These are phyloP conservation scores for Centella asiatica DNA, from an alignment of 129 eudicot species.

Conservation along the genomic window DNA sequence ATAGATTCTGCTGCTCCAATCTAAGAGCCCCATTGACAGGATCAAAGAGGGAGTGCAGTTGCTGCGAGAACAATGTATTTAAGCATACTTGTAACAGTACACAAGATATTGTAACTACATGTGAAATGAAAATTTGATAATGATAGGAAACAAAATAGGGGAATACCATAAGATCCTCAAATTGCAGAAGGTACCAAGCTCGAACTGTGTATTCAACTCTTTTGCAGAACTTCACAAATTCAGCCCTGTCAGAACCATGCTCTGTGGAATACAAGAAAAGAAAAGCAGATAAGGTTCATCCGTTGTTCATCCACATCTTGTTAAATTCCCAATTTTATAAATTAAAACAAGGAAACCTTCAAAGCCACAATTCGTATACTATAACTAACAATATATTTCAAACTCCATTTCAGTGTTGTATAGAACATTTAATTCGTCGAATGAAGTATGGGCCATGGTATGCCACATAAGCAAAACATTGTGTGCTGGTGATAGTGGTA, in stretches of 20 bases:
- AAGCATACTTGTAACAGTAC: neutral
- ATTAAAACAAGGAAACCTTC: too few relatives aligned
- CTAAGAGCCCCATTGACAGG: conserved; percentile 73
- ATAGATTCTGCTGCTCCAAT: conserved; percentile 74
- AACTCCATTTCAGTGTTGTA: too few relatives aligned
- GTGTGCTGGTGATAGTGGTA: too few relatives aligned
- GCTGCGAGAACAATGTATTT: conserved; percentile 35
- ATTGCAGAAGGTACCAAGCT: conserved; percentile 91
- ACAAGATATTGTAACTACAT: neutral
- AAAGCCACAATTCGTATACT: too few relatives aligned
- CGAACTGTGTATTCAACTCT: conserved; percentile 87
- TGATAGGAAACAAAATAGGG: neutral
- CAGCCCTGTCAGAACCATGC: conserved; percentile 69
- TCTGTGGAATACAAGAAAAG: conserved; percentile 44
- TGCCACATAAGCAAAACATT: too few relatives aligned
- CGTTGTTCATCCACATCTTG: neutral
- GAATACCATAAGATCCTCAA: conserved; percentile 94
- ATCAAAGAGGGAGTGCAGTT: conserved; percentile 84
- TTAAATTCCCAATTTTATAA: too few relatives aligned
- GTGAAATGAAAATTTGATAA: neutral
- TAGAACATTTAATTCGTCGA: too few relatives aligned
- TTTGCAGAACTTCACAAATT: conserved; percentile 88
- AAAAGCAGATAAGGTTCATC: too few relatives aligned
- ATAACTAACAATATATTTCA: too few relatives aligned
- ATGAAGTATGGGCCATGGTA: too few relatives aligned